Conservation (phyloP, 2,329 filamentous ascomycete genomes). For the Ophiostoma perfectum region DNA sequence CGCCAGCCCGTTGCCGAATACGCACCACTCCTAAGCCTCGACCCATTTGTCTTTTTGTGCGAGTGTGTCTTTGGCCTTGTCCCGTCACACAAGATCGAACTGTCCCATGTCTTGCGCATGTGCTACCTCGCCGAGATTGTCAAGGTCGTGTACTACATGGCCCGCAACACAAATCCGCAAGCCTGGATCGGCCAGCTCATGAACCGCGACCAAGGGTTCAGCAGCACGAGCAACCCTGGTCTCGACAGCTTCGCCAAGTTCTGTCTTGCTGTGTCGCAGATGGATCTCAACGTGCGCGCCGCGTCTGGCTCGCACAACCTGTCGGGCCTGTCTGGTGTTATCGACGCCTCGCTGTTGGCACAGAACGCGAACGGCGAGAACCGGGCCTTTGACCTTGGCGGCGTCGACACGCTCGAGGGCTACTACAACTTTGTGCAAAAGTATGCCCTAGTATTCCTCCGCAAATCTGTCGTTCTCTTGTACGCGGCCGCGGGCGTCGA, state of each 20-base stretch:
- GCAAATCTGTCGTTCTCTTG: slow-evolving; percentile 77
- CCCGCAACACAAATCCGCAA: slow-evolving; percentile 47
- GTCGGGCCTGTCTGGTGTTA: slow-evolving; percentile 13
- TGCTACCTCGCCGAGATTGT: slow-evolving; percentile 90
- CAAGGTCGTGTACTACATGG: slow-evolving; percentile 64
- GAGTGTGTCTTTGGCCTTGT: slow-evolving; percentile 69
- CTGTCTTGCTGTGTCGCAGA: slow-evolving; percentile 44
- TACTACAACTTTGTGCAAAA: slow-evolving; percentile 62
- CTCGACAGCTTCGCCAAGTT: slow-evolving; percentile 54
- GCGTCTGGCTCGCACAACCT: slow-evolving; percentile 8
- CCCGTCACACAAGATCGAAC: slow-evolving; percentile 63
- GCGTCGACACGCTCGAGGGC: slow-evolving; percentile 48
- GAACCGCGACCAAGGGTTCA: slow-evolving; percentile 31
- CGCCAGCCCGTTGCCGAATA: slow-evolving; percentile 43
- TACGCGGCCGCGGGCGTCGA: slow-evolving; percentile 86
- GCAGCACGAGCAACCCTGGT: slow-evolving; percentile 41
- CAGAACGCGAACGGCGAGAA: slow-evolving; percentile 36
- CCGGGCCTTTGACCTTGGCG: slow-evolving; percentile 50
- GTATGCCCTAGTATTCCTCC: slow-evolving; percentile 84
- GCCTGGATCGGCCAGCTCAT: slow-evolving; percentile 46
- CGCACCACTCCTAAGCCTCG: slow-evolving; percentile 58
- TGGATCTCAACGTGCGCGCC: slow-evolving; percentile 38
- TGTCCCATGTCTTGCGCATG: slow-evolving; percentile 72
- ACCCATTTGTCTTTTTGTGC: slow-evolving; percentile 74
- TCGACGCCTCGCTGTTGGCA: slow-evolving; percentile 33